Conservation (phyloP, 768 basidiomycete genomes). For the Termitomyces sp. region DNA sequence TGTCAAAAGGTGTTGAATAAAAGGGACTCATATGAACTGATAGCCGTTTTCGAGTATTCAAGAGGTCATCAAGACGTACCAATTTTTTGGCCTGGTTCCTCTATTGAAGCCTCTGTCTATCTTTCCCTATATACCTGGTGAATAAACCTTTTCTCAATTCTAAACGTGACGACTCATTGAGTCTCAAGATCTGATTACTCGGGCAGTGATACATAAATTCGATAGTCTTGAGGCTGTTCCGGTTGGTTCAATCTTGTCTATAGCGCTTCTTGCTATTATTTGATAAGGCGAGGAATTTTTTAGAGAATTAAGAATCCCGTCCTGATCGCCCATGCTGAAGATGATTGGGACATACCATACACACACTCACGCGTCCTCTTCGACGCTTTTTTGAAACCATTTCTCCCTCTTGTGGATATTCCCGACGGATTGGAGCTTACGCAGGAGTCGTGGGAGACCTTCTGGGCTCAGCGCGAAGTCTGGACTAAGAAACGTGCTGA, state of each 20-base stretch:
- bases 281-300: neutral
- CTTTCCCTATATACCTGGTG: conserved; percentile 62
- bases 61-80: conserved; percentile 64
- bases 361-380: conserved; percentile 73
- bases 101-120: conserved; percentile 64
- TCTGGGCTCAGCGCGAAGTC: conserved; percentile 30
- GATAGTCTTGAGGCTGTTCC: conserved; percentile 57
- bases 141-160: conserved; percentile 17
- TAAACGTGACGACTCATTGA: neutral
- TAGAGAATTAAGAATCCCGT: conserved; percentile 66
- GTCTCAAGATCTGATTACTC: conserved; percentile 28
- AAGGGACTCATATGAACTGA: conserved; percentile 25
- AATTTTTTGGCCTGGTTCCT: conserved; percentile 61
- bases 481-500: conserved; percentile 37
- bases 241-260: conserved; percentile 31
- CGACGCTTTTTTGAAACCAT: conserved; percentile 59
- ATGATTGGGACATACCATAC: conserved; percentile 77
- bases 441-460: conserved; percentile 37
- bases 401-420: conserved; percentile 41
- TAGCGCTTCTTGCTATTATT: neutral
- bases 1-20: conserved; percentile 19
- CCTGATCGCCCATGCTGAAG: conserved; percentile 69
- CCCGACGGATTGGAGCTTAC: conserved; percentile 21
- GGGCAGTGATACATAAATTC: conserved; percentile 43
- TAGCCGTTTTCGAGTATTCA: conserved; percentile 59